phyloP scores from a whole-genome alignment of 805 yeast genomes.

The Ogataea kodamae region DNA sequence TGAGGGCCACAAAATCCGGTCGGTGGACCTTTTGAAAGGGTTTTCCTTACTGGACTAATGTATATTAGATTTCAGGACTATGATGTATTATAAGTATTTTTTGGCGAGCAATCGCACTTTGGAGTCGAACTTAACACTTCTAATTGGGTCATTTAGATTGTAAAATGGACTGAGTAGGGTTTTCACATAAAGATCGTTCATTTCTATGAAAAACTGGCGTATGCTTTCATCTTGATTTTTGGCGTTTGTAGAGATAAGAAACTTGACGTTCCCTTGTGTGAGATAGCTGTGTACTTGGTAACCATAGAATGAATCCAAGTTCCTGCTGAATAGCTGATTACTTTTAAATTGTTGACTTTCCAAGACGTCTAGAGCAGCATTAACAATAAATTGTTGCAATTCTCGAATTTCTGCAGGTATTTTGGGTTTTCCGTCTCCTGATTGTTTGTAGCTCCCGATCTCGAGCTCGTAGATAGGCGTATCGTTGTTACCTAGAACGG shows the following conservation, averaged over 20 bases:
- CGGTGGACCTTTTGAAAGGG: constrained; percentile 35
- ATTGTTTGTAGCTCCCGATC: constrained; percentile 68
- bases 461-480: constrained; percentile 85
- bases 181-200: constrained; percentile 85
- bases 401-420: constrained; percentile 72
- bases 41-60: constrained; percentile 24
- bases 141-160: constrained; percentile 67
- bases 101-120: constrained; percentile 68
- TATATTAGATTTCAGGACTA: constrained; percentile 17
- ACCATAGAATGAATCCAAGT: constrained; percentile 83
- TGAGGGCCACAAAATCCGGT: constrained; percentile 28
- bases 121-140: constrained; percentile 70
- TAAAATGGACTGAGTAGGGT: constrained; percentile 85
- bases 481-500: constrained; percentile 84
- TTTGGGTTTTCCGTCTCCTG: constrained; percentile 59
- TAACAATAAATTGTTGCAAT: constrained; percentile 81
- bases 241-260: constrained; percentile 65
- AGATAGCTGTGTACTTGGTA: constrained; percentile 77
- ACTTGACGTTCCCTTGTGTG: constrained; percentile 83
- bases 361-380: constrained; percentile 85
- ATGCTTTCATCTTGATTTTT: constrained; percentile 64
- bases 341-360: constrained; percentile 86
- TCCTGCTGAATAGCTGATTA: constrained; percentile 63
- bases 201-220: constrained; percentile 77
- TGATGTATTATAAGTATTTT: constrained; percentile 54